Evolutionary conservation across 2,329 filamentous ascomycete genomes (phyloP).

Genomic region (Didymella exigua): DNA sequence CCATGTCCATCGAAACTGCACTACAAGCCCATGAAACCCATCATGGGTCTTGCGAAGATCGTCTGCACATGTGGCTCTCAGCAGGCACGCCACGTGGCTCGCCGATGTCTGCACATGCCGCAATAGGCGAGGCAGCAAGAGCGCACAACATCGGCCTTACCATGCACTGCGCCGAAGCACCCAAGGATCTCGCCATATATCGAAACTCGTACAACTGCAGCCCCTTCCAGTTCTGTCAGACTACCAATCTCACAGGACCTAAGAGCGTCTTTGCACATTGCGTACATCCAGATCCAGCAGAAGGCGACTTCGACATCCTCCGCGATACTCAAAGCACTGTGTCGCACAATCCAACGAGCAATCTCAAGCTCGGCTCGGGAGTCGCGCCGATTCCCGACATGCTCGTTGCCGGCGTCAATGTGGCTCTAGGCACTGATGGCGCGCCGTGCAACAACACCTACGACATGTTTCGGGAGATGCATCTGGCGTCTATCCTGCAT

Average conservation of each 20-base stretch:
- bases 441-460: conserved; percentile 41
- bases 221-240: conserved; percentile 38
- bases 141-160: conserved; percentile 53
- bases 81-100: conserved; percentile 56
- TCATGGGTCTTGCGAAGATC: conserved; percentile 46
- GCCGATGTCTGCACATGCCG: conserved; percentile 45
- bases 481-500: conserved; percentile 30
- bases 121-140: conserved; percentile 51
- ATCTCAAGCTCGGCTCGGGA: conserved; percentile 33
- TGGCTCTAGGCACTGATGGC: conserved; percentile 31
- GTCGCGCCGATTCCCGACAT: conserved; percentile 28
- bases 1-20: conserved; percentile 45
- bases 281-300: conserved; percentile 53
- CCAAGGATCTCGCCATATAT: conserved; percentile 49
- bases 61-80: conserved; percentile 57
- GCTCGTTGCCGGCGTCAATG: conserved; percentile 24
- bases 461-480: conserved; percentile 40
- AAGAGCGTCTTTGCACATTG: conserved; percentile 34
- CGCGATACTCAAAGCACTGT: conserved; percentile 38
- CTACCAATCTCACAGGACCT: conserved; percentile 47
- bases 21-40: conserved; percentile 39
- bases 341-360: conserved; percentile 32
- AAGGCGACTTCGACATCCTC: conserved; percentile 50
- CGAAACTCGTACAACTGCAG: conserved; percentile 48
- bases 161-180: conserved; percentile 56